Evolutionary conservation across 305 asterid species (phyloP).

Genomic region (Rubia occidens): DNA sequence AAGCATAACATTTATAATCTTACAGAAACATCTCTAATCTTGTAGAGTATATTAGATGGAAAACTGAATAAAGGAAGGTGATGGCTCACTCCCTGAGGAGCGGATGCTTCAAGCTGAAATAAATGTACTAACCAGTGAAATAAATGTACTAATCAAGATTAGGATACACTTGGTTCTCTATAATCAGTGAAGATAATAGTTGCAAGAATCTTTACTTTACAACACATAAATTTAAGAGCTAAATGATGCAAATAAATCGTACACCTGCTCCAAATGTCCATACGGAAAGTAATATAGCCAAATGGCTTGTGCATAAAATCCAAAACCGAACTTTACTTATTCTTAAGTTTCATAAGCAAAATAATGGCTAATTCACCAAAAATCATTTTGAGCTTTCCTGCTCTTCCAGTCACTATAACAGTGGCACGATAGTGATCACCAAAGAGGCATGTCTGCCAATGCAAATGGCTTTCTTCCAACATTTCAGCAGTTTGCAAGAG

Average conservation of each 20-base stretch:
- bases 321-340: too few relatives aligned
- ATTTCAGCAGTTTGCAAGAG: constrained; percentile 55
- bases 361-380: constrained; percentile 45
- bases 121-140: not conserved
- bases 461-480: constrained; percentile 88
- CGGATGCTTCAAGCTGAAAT: constrained; percentile 38
- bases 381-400: constrained; percentile 81
- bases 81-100: constrained; percentile 32
- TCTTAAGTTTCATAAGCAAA: not conserved
- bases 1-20: constrained; percentile 25
- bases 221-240: not conserved
- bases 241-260: constrained; percentile 6
- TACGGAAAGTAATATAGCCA: too few relatives aligned
- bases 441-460: constrained; percentile 80
- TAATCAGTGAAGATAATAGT: not conserved
- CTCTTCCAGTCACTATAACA: constrained; percentile 52
- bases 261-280: constrained; percentile 66
- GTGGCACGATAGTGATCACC: constrained; percentile 91
- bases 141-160: too few relatives aligned
- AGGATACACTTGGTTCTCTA: not conserved
- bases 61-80: constrained; percentile 39
- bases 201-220: not conserved
- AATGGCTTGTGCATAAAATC: too few relatives aligned
- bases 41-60: constrained; percentile 37
- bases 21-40: constrained; percentile 12